phyloP scores from a whole-genome alignment of 179 eudicot genomes.

The Beta lomatogona region DNA sequence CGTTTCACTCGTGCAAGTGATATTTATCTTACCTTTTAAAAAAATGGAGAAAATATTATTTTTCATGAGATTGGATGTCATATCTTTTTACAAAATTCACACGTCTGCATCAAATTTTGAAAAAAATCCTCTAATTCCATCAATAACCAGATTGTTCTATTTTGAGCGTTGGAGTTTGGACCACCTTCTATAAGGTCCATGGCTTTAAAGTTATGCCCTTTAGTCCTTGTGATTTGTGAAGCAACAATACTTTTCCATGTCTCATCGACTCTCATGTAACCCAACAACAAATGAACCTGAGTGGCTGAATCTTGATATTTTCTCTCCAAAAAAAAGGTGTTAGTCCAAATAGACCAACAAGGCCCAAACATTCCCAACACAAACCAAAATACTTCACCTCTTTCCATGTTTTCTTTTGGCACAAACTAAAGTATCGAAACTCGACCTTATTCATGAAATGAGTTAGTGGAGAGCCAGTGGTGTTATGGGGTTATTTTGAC shows the following conservation, averaged over 20 bases:
- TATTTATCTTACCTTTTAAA: no score
- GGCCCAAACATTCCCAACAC: slow-evolving; percentile 1
- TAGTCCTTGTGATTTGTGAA: background rate
- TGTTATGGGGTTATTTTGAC: no score
- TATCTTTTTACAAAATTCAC: background rate
- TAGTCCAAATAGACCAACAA: background rate
- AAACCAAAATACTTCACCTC: background rate
- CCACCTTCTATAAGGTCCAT: background rate
- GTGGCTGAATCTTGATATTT: background rate
- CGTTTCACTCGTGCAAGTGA: no score
- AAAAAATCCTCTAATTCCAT: background rate
- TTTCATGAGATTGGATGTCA: background rate
- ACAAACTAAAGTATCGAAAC: slow-evolving; percentile 8
- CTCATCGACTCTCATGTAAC: background rate
- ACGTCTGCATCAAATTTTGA: background rate
- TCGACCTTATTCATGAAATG: slow-evolving; percentile 13
- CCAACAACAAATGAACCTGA: background rate
- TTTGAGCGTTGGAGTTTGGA: slow-evolving; percentile 13
- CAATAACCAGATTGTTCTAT: background rate
- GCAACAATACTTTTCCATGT: background rate
- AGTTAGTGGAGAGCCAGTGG: background rate
- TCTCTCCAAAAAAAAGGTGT: background rate
- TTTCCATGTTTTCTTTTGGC: no score
- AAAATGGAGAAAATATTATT: no score
- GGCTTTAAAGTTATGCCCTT: background rate